phyloP scores from a whole-genome alignment of 2,329 filamentous ascomycete species.

The Colletotrichum orbiculare region DNA sequence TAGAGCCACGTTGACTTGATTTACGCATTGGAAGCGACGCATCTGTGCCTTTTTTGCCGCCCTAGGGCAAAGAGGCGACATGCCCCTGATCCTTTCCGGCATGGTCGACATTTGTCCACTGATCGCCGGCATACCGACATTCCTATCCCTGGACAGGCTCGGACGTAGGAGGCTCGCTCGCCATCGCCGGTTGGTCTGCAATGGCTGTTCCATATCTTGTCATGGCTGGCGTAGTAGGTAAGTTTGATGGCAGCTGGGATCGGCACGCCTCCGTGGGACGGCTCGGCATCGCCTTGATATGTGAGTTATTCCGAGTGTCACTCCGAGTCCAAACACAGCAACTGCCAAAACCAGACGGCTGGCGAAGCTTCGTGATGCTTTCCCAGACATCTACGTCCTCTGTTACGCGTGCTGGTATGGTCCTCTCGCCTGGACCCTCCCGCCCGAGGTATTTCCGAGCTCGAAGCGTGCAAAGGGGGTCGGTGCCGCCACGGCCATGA shows the following conservation, averaged over 20 bases:
- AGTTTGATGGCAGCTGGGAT: constrained; percentile 17
- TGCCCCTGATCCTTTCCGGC: constrained; percentile 46
- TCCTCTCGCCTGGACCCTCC: constrained; percentile 49
- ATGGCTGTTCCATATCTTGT: constrained; percentile 38
- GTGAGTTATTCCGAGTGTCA: background rate
- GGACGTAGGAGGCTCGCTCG: constrained; percentile 44
- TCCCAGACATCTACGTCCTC: constrained; percentile 44
- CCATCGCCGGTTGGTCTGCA: constrained; percentile 44
- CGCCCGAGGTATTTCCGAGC: constrained; percentile 50
- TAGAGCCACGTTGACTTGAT: too few relatives aligned
- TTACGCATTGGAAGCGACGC: constrained; percentile 37
- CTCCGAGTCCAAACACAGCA: background rate
- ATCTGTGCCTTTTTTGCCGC: constrained; percentile 41
- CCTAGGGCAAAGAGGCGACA: constrained; percentile 43
- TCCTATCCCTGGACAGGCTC: constrained; percentile 46
- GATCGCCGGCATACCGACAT: constrained; percentile 42
- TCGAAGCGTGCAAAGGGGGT: constrained; percentile 51
- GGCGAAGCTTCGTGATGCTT: constrained; percentile 14
- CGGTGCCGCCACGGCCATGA: constrained; percentile 44
- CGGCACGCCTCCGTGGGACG: constrained; percentile 14
- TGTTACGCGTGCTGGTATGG: constrained; percentile 46
- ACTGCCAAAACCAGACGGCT: background rate
- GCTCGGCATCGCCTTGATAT: constrained; percentile 20
- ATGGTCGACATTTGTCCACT: constrained; percentile 50
- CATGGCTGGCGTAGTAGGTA: constrained; percentile 17